phyloP scores from a whole-genome alignment of 352 stramenopile species.

The Phytopythium ostracodes region DNA sequence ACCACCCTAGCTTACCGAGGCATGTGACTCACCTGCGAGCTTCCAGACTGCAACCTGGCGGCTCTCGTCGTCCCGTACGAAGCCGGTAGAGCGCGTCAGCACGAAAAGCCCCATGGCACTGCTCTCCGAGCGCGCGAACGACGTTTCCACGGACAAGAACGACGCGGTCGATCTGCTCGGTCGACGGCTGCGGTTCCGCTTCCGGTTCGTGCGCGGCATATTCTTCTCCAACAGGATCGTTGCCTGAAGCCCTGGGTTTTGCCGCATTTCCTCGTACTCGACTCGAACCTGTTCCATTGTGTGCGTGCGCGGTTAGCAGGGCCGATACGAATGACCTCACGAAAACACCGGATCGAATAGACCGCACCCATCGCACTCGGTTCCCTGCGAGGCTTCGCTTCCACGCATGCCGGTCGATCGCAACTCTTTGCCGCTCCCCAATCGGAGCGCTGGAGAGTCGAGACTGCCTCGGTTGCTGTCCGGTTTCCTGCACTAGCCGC shows the following conservation, averaged over 20 bases:
- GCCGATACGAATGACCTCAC: not conserved
- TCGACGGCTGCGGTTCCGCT: not conserved
- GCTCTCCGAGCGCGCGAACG: slow-evolving; percentile 20
- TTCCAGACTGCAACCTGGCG: slow-evolving; percentile 3
- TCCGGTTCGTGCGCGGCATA: not conserved
- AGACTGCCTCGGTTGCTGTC: not conserved
- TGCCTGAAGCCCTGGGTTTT: not conserved
- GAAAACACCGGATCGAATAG: no score
- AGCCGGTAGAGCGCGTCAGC: slow-evolving; percentile 23
- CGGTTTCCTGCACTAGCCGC: not conserved
- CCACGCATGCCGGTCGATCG: slow-evolving; percentile 59
- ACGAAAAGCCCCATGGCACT: slow-evolving; percentile 22
- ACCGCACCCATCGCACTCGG: slow-evolving; percentile 42
- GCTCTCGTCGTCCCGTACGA: slow-evolving; percentile 23
- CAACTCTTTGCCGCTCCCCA: slow-evolving; percentile 50
- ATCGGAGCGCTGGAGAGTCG: slow-evolving; percentile 17
- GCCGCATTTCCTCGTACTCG: slow-evolving; percentile 1
- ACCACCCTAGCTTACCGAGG: not conserved
- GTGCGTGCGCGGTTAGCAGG: no score
- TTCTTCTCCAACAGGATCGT: slow-evolving; percentile 6
- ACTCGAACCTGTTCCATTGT: not conserved
- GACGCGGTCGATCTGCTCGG: not conserved
- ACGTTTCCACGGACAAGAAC: slow-evolving; percentile 21
- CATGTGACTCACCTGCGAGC: not conserved
- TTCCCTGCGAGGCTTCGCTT: slow-evolving; percentile 49